A percentile compares a stretch with the other conserved stretches of the same genome.
phyloP scores from a whole-genome alignment of 805 yeast genomes.

The Metschnikowia gruessii region DNA sequence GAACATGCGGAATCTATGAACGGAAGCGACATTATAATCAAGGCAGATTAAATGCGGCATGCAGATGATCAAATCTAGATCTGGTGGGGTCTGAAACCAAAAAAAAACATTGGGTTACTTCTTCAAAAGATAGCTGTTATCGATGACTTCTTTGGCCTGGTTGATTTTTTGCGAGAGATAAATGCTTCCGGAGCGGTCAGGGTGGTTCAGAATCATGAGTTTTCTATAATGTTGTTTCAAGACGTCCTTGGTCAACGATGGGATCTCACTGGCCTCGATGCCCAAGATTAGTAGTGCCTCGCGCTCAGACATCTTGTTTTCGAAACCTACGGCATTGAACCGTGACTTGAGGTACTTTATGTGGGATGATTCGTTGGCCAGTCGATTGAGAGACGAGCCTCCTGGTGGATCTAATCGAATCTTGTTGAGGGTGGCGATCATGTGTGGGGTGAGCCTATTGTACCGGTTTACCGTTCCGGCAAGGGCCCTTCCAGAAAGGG shows the following conservation, averaged over 20 bases:
- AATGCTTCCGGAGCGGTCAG: conserved; percentile 41
- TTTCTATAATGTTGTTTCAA: conserved; percentile 36
- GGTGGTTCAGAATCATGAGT: conserved; percentile 42
- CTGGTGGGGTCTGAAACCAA: background rate
- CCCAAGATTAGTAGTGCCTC: conserved; percentile 43
- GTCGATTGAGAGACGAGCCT: conserved; percentile 11
- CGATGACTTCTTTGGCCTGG: conserved; percentile 42
- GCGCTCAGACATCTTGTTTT: conserved; percentile 40
- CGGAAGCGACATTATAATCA: conserved; percentile 1
- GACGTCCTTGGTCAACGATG: conserved; percentile 23
- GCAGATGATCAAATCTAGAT: background rate
- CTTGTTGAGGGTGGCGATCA: conserved; percentile 22
- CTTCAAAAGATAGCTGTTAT: conserved; percentile 36
- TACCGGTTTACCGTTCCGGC: conserved; percentile 14
- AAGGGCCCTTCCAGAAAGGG: conserved; percentile 17
- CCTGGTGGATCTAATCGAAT: conserved; percentile 14
- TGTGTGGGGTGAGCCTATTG: conserved; percentile 19
- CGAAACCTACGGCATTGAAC: conserved; percentile 30
- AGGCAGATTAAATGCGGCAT: background rate
- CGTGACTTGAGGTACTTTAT: conserved; percentile 19
- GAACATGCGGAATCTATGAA: background rate
- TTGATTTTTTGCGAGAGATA: conserved; percentile 42
- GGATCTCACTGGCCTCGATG: conserved; percentile 39
- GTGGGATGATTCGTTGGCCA: conserved; percentile 16
- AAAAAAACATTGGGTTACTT: conserved; percentile 3